Conservation (phyloP, 164 flowering plant genomes). For the Magnolia changhungtana region DNA sequence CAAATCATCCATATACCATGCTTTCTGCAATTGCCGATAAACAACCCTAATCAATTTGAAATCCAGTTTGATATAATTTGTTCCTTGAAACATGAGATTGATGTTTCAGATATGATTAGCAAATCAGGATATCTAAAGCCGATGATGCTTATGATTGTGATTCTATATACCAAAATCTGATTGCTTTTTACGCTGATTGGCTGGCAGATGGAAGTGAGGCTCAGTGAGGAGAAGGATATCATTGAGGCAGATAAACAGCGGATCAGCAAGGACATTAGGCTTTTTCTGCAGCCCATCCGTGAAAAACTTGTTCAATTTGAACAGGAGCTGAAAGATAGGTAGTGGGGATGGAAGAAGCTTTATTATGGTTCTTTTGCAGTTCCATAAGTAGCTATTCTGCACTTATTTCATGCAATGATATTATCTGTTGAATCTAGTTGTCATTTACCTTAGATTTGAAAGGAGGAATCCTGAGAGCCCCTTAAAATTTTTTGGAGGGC, state of each 20-base stretch:
- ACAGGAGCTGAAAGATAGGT: constrained; percentile 75
- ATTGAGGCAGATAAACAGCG: constrained; percentile 39
- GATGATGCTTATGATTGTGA: background rate
- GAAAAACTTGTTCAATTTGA: constrained; percentile 73
- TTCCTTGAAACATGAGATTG: background rate
- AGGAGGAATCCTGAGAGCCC: too few species aligned
- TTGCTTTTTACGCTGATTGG: background rate
- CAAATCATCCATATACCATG: too few species aligned
- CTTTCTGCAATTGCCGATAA: too few species aligned
- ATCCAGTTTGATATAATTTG: background rate
- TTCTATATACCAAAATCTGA: too few species aligned
- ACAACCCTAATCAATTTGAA: too few species aligned
- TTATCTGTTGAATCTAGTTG: too few species aligned
- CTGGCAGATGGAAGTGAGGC: constrained; percentile 58
- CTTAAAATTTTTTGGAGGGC: too few species aligned
- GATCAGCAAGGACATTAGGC: constrained; percentile 55
- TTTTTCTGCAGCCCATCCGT: constrained; percentile 70
- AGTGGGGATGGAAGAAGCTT: constrained; percentile 15
- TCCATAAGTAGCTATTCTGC: background rate
- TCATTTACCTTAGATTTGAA: too few species aligned
- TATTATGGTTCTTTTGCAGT: background rate
- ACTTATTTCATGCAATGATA: background rate
- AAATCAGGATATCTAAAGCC: background rate
- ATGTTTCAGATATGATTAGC: background rate
- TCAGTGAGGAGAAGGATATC: constrained; percentile 64